These are phyloP conservation scores for Colletotrichum sojae DNA, from an alignment of 2,329 filamentous ascomycete genomes.

Conservation along the genomic window DNA sequence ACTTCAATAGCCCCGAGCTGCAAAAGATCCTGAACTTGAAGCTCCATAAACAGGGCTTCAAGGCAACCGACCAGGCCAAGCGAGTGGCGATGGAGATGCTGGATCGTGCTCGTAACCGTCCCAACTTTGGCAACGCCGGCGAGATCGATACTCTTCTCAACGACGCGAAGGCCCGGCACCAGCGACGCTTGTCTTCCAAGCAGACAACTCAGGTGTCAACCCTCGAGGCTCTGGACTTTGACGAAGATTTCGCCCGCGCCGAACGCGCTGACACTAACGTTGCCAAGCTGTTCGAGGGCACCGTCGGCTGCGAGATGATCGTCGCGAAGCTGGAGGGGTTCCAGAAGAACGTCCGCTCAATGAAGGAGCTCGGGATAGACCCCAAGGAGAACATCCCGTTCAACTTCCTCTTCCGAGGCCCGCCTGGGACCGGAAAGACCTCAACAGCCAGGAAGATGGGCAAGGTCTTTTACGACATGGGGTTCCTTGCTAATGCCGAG, in stretches of 20 bases:
- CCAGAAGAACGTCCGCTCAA: constrained; percentile 64
- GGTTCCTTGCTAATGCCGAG: constrained; percentile 71
- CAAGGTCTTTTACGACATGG: constrained; percentile 77
- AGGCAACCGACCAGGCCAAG: constrained; percentile 65
- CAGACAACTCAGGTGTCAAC: constrained; percentile 39
- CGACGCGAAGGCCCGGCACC: constrained; percentile 58
- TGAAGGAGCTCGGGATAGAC: constrained; percentile 67
- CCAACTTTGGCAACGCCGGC: constrained; percentile 80
- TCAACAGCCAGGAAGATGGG: constrained; percentile 82
- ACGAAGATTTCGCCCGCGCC: constrained; percentile 70
- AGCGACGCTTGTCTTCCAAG: constrained; percentile 24
- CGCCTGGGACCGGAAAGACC: constrained; percentile 80
- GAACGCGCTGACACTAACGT: constrained; percentile 64
- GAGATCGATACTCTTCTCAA: constrained; percentile 77
- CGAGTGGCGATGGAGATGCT: constrained; percentile 73
- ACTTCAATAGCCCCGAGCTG: constrained; percentile 74
- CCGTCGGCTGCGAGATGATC: constrained; percentile 70
- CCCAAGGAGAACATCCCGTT: constrained; percentile 73
- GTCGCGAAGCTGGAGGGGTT: constrained; percentile 68
- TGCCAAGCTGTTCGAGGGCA: constrained; percentile 67
- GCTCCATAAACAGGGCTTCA: constrained; percentile 68
- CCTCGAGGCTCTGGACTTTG: constrained; percentile 64
- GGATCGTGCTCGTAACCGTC: constrained; percentile 70
- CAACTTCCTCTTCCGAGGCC: constrained; percentile 78
- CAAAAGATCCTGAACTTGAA: constrained; percentile 74